Evolutionary conservation across 2,329 filamentous ascomycete genomes (phyloP).

Genomic region (Daldinia eschscholtzii): DNA sequence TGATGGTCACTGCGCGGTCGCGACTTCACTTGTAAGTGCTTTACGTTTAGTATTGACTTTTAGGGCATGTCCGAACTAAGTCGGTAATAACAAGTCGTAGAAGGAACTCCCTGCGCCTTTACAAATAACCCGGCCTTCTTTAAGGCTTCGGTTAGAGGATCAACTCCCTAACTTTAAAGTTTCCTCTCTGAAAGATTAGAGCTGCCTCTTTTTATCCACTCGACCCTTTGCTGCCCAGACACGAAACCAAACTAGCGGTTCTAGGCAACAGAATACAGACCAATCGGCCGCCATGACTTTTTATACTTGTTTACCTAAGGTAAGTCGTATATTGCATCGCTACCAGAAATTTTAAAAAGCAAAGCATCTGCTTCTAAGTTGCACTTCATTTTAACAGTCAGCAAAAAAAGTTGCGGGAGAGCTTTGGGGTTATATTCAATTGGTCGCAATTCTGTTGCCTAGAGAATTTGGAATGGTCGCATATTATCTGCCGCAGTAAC

Average conservation of each 20-base stretch:
- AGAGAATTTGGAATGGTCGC: neutral
- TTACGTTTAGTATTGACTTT: neutral
- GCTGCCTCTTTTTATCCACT: constrained; percentile 9
- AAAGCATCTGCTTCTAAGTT: neutral
- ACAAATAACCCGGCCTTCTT: neutral
- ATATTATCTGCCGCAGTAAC: neutral
- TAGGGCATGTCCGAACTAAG: constrained; percentile 2
- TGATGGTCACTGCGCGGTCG: neutral
- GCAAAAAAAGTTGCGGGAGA: neutral
- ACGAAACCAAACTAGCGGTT: constrained; percentile 2
- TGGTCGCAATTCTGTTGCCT: constrained; percentile 10
- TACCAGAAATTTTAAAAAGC: neutral
- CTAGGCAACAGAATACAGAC: constrained; percentile 10
- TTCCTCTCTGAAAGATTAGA: neutral
- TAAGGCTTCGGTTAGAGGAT: neutral
- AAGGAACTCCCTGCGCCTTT: neutral
- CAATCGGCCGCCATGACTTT: neutral
- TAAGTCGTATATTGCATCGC: neutral
- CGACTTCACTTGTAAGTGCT: neutral
- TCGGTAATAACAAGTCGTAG: constrained; percentile 1
- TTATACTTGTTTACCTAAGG: neutral
- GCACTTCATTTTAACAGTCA: neutral
- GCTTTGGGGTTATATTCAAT: neutral
- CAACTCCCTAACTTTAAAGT: neutral
- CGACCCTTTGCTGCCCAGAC: neutral